A percentile compares a stretch with the other conserved stretches of the same genome.
phyloP scores from a whole-genome alignment of 176 grass and related monocot genomes.

The Aegilops umbellulata region DNA sequence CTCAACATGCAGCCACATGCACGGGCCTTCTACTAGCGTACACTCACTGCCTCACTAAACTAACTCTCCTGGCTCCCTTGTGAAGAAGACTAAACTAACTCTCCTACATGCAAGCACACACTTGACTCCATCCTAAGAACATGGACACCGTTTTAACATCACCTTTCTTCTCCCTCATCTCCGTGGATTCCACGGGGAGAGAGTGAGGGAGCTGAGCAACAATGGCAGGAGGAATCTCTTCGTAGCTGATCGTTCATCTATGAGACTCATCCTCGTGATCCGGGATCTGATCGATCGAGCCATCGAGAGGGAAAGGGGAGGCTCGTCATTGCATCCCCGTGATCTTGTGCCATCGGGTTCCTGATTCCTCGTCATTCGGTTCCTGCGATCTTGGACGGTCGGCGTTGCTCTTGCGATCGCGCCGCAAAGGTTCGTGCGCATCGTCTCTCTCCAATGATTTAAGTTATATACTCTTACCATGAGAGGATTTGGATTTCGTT shows the following conservation, averaged over 20 bases:
- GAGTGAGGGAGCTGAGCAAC: neutral
- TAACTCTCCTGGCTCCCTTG: neutral
- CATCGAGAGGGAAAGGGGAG: neutral
- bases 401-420: neutral
- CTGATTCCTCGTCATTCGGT: too few species aligned
- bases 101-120: neutral
- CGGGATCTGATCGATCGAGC: neutral
- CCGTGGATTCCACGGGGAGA: neutral
- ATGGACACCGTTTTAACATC: neutral
- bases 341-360: neutral
- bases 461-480: neutral
- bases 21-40: neutral
- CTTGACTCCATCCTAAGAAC: neutral
- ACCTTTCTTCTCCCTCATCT: neutral
- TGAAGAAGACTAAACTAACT: neutral
- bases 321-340: neutral
- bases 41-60: neutral
- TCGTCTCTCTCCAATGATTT: neutral
- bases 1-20: slow-evolving; percentile 2
- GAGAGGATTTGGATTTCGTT: neutral
- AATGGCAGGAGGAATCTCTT: neutral
- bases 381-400: neutral
- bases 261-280: neutral
- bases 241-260: neutral
- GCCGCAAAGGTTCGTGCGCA: neutral